Evolutionary conservation across 1,284 basidiomycete genomes (phyloP), one percentile per base, ranked within the genome.

Genomic region (Ceratobasidium sp.): DNA sequence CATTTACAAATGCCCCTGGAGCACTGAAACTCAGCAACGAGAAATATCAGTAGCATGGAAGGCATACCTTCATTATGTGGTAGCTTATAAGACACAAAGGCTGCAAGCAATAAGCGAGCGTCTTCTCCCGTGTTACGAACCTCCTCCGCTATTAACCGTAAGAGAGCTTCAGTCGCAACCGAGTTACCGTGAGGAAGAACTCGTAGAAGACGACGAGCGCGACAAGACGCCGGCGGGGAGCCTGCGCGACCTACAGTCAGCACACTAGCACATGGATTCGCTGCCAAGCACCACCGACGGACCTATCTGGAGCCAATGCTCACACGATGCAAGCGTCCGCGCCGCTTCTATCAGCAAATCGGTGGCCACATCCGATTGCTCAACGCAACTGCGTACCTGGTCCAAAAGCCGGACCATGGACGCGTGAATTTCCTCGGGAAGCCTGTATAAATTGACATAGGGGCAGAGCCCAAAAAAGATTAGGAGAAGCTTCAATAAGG

Each of bases 261-360:
- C 62, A 26, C 52, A 38, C 61, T 20, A 54, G 28, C 42, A 7
- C 57, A 52, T 68, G 46, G 62, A 3, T 38, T 62, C 59, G 38
- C 38, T 26, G 40, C 28, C 61, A 56, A 40, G 40, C 61, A 40
- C 23, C 17, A 56, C 50, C 62, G 50, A 52, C 73, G 48, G 44
- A 75, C 73, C 73, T 44, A 54, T n/a, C 48, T 65, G 48, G 26
- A 75, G 62, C 73, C 73, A 75, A 40, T 65, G 73, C 50, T 75
- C 73, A 52, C 62, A 75, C 61, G 50, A 46, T 46, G 50, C 50
- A 23, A 75, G 73, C 48, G 73, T 65, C 57, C 73, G 48, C 5
- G 73, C 62, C 61, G 62, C 61, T 75, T 75, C 73, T 54, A 75
- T 75, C 57, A 75, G 73, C 9, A 66, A 23, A 75, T 75, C 73